Conservation (phyloP, 306 rosid species). For the Fragaria iinumae region DNA sequence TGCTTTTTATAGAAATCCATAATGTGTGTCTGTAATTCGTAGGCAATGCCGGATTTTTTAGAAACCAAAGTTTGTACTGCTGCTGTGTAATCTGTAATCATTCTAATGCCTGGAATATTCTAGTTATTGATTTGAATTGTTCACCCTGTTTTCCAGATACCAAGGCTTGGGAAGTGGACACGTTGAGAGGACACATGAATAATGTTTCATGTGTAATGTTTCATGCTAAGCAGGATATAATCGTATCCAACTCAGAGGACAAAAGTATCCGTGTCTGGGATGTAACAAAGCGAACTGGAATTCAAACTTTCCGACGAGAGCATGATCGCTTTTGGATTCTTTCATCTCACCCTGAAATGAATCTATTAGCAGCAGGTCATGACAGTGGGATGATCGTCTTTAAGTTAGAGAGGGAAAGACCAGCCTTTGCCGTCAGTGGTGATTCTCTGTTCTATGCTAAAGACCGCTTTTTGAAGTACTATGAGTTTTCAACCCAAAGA, state of each 20-base stretch:
- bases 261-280: conserved; percentile 98
- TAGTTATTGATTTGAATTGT: neutral
- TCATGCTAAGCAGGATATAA: conserved; percentile 93
- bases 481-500: conserved; percentile 74
- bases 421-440: conserved; percentile 81
- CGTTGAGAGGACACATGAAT: conserved; percentile 95
- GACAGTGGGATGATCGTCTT: conserved; percentile 97
- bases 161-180: conserved; percentile 98
- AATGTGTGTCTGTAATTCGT: neutral
- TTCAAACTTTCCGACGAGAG: conserved; percentile 94
- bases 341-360: conserved; percentile 94
- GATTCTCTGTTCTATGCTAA: conserved; percentile 71
- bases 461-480: conserved; percentile 82
- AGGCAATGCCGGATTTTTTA: neutral
- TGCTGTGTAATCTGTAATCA: neutral
- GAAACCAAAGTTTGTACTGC: neutral
- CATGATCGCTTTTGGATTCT: conserved; percentile 99
- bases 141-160: conserved; percentile 60
- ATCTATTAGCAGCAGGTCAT: conserved; percentile 95
- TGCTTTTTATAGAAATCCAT: neutral
- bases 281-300: conserved; percentile 86
- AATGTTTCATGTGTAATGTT: conserved; percentile 96
- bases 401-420: conserved; percentile 93
- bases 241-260: conserved; percentile 95
- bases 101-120: neutral